Evolutionary conservation across 176 grass and related monocot species (phyloP), one percentile per base, ranked within the genome.

Genomic region (Pontederia paniculata): DNA sequence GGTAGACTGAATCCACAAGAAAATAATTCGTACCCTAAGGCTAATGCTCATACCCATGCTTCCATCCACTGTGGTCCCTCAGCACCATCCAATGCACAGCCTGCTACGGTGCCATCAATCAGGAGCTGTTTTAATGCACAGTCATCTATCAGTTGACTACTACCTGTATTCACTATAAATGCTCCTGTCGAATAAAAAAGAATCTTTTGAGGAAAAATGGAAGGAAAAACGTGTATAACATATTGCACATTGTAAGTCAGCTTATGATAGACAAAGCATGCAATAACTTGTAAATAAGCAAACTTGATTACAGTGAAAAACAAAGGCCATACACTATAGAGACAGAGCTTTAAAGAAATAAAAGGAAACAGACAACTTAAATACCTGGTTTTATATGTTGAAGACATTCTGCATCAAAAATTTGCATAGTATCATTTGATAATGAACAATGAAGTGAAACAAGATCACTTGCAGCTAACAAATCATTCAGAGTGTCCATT

Each of bases 31-130:
- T 69, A 80, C n/a, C 54, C 20, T 75, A 56, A 66, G 23, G 60
- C 52, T 62, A 75, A 71, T 62, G 63, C 66, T 59, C 84, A 43
- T 96, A 97, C 86, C 93, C 93, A 97, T 49, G 93, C 93, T 76
- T 97, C 93, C 93, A 97, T 97, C 93, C 93, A 97, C 70, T 97
- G 93, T 58, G 86, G 93, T 17, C 80, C 93, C 85, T 97, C 86
- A 77, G 75, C 93, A 43, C 93, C 93, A 79, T 90, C 86, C 55
- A 97, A 79, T 49, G 93, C 93, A 68, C 86, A 97, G 41, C 86
- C 93, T 74, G 93, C 93, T 72, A 96, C 68, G 58, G 76, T 83
- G 41, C 82, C 86, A 58, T 98, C 93, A 70, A 97, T 81, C 74
- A 97, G 71, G 60, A 97, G 86, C 60, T 90, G 79, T 63, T 97